Evolutionary conservation across 805 yeast species (phyloP).

Genomic region (Hanseniaspora occidentalis): DNA sequence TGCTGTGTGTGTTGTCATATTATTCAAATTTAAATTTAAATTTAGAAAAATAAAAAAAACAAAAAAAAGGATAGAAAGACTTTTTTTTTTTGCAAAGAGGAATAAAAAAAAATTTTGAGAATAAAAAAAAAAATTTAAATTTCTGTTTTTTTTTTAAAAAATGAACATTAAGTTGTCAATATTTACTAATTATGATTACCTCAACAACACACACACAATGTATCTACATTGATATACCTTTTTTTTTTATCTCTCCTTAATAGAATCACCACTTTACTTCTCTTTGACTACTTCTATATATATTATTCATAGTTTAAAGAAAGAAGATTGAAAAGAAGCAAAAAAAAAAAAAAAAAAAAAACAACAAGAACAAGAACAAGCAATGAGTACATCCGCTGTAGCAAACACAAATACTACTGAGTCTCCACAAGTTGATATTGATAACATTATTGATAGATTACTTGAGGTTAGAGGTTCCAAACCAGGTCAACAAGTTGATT

Average conservation of each 20-base stretch:
- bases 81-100: no score
- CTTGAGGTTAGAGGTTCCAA: constrained; percentile 96
- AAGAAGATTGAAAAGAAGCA: neutral
- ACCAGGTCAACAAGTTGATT: constrained; percentile 93
- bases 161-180: no score
- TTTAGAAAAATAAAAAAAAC: no score
- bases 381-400: constrained; percentile 5
- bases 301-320: constrained; percentile 1
- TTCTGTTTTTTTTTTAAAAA: no score
- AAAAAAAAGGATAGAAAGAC: no score
- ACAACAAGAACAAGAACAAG: constrained; percentile 1
- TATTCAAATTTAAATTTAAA: no score
- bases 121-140: no score
- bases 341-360: constrained; percentile 2
- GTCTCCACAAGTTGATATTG: constrained; percentile 87
- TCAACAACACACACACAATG: no score
- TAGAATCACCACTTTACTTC: neutral
- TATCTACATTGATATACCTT: no score
- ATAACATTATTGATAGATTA: constrained; percentile 91
- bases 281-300: neutral
- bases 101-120: neutral
- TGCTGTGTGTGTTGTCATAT: no score
- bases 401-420: constrained; percentile 25
- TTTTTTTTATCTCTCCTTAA: no score
- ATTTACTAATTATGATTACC: no score